Evolutionary conservation across 805 yeast species (phyloP), one percentile per base, ranked within the genome.

Genomic region (Pichia insulana): DNA sequence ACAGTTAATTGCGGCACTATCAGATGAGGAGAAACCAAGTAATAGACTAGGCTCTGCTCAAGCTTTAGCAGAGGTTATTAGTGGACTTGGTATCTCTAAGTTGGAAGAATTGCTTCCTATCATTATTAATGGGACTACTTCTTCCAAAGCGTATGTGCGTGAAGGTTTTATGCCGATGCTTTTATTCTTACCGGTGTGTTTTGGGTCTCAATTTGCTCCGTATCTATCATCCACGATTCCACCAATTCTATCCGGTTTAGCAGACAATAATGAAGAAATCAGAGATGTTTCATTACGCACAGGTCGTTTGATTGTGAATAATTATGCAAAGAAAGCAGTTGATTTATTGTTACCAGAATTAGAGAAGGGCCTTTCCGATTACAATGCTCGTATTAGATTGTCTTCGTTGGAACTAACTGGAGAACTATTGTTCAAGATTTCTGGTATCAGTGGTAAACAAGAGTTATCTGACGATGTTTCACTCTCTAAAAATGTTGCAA

Each of bases 1-100:
- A 36, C 77, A 88, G 45, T 72, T 92, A 48, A 57, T 90, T 41
- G 75, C 68, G 37, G 82, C 92, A 0, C 71, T 92, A 47, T 74
- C 79, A 54, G 96, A 89, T 57, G 87, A 81, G 48, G 48, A 71
- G 13, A 81, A 78, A 55, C 74, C 87, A 8, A 97, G 97, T 47
- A 97, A 92, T 58, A 78, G 96, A 50, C 73, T 92, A 46, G 99
- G 99, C 45, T 83, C 96, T 40, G 98, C 97, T 0, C 98, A 92
- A 68, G 97, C 96, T 2, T 73, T 92, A 43, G 77, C 96, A 15
- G 99, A 92, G 64, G 95, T 92, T 48, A 75, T 88, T 42, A 80
- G 86, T 54, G 98, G 98, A 50, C 73, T 92, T 41, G 98, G 99
- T 53, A 63, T 87, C 37, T 63, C 77, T 49, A 88, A 88, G 55